A percentile compares a stretch with the other conserved stretches of the same genome.
Evolutionary conservation across 202 grass and related monocot genomes (phyloP).

Genomic region (Zoysia matrella): DNA sequence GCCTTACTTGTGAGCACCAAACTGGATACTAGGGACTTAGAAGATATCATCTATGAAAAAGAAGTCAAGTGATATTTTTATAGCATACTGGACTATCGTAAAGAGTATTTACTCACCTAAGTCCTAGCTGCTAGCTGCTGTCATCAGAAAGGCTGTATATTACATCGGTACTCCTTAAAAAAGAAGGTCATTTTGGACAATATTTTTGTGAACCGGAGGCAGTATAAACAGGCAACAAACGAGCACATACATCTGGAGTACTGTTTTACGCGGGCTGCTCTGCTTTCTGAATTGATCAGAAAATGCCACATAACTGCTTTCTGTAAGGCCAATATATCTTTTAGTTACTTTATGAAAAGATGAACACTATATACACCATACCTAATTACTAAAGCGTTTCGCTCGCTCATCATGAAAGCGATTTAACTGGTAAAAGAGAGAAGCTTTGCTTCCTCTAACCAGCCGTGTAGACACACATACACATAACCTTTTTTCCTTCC

Average conservation of each 20-base stretch:
- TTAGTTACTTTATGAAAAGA: constrained; percentile 52
- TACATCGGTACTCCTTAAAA: too few species aligned
- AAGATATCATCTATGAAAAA: constrained; percentile 4
- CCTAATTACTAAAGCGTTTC: constrained; percentile 44
- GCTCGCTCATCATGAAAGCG: constrained; percentile 42
- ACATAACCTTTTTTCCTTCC: background rate
- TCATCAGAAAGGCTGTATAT: constrained; percentile 1
- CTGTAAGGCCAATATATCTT: constrained; percentile 21
- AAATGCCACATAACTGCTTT: constrained; percentile 59
- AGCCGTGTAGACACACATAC: background rate
- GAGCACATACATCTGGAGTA: background rate
- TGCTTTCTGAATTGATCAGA: constrained; percentile 19
- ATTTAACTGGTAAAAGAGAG: constrained; percentile 7
- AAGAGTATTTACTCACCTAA: background rate
- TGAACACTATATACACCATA: constrained; percentile 36
- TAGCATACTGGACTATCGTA: background rate
- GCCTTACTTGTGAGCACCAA: background rate
- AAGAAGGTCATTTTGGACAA: too few species aligned
- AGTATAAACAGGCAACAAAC: too few species aligned
- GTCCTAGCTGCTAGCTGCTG: too few species aligned
- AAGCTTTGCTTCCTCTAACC: constrained; percentile 10
- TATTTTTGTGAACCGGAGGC: too few species aligned
- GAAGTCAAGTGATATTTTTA: background rate
- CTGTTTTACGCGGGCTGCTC: constrained; percentile 22
- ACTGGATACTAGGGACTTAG: background rate